Evolutionary conservation across 1,284 basidiomycete species (phyloP), one percentile per base, ranked within the genome.

Genomic region (Ustilago trichophora): DNA sequence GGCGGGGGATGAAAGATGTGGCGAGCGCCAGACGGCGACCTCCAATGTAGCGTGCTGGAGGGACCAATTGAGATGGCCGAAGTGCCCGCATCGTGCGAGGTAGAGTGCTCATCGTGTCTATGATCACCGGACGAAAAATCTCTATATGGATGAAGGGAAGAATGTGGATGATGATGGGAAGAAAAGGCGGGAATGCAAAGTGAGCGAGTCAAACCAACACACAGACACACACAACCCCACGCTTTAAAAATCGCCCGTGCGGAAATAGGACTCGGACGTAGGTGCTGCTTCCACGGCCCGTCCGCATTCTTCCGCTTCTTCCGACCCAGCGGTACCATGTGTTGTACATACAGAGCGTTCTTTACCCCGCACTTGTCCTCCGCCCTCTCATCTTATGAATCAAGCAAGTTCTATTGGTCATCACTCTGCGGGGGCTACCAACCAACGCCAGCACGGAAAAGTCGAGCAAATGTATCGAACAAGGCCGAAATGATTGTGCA

Each of bases 241-340:
- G n/a, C n/a, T n/a, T n/a, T n/a, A n/a, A n/a, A n/a, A n/a, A 21
- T 40, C 9, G 43, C 40, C 42, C n/a, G 49, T 48, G 57, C 50
- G 45, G 34, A 26, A 53, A 27, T 48, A n/a, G n/a, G n/a, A n/a
- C n/a, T n/a, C n/a, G n/a, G n/a, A n/a, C n/a, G n/a, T n/a, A n/a
- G n/a, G n/a, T n/a, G n/a, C n/a, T n/a, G n/a, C n/a, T n/a, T 18
- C 32, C 24, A 26, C 15, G 36, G 21, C 37, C 19, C 36, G 41
- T 31, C 44, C 58, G 51, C 32, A 33, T 46, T 45, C 21, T 62
- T 50, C 59, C 43, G 59, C 32, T 36, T 47, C 42, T 55, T 55
- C 58, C 47, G 58, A 26, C n/a, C 6, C 19, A 11, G 22, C 22
- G 43, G 43, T 45, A 34, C 22, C 16, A 36, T 29, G n/a, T n/a